phyloP scores from a whole-genome alignment of 1,139 yeast species.

The Geotrichum reessii region DNA sequence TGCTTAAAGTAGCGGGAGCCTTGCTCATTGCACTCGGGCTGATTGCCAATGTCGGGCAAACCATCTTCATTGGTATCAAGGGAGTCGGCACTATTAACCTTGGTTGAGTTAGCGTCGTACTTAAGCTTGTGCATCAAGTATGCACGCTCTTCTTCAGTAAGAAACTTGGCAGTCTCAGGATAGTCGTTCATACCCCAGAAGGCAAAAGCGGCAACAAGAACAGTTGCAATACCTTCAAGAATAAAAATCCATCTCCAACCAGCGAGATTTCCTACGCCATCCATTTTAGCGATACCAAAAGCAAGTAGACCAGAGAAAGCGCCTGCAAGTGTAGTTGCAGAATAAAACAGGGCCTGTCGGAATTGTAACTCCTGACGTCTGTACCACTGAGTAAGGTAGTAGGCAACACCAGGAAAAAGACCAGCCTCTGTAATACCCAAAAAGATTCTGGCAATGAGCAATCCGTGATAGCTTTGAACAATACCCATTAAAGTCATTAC shows the following conservation, averaged over 20 bases:
- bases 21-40: conserved; percentile 14
- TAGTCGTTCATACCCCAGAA: conserved; percentile 48
- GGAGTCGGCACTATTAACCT: conserved; percentile 5
- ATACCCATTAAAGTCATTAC: conserved; percentile 49
- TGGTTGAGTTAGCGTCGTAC: conserved; percentile 24
- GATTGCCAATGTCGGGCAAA: background rate
- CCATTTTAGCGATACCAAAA: conserved; percentile 38
- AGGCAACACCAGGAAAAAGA: conserved; percentile 34
- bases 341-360: conserved; percentile 53
- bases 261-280: conserved; percentile 16
- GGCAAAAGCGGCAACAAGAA: conserved; percentile 28
- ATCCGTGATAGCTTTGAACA: conserved; percentile 41
- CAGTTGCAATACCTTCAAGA: conserved; percentile 12
- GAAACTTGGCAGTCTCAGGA: conserved; percentile 46
- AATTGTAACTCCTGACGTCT: conserved; percentile 37
- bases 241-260: conserved; percentile 18
- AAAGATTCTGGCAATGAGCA: conserved; percentile 41
- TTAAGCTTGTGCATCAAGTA: conserved; percentile 45
- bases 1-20: conserved; percentile 26
- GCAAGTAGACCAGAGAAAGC: conserved; percentile 26
- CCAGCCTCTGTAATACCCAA: conserved; percentile 26
- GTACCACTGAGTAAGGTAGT: conserved; percentile 33
- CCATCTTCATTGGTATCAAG: background rate
- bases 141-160: conserved; percentile 43
- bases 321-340: conserved; percentile 36